phyloP scores from a whole-genome alignment of 1,139 yeast species.

The Hemisphaericaspora xylanilytica region DNA sequence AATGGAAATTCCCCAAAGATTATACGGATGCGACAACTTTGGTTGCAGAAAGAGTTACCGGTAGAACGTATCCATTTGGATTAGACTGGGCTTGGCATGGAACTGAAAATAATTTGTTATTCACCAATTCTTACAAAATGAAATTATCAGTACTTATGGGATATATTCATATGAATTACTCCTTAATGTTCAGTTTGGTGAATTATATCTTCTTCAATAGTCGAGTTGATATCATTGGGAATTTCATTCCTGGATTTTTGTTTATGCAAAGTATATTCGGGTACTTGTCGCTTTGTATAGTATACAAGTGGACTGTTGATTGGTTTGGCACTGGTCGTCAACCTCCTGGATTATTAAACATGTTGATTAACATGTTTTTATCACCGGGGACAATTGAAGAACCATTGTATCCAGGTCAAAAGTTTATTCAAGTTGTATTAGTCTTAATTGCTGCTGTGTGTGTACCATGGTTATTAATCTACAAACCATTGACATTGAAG shows the following conservation, averaged over 20 bases:
- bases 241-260: constrained; percentile 87
- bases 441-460: constrained; percentile 79
- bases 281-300: constrained; percentile 74
- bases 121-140: constrained; percentile 95
- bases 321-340: constrained; percentile 75
- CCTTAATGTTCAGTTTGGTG: constrained; percentile 78
- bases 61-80: constrained; percentile 74
- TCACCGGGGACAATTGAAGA: constrained; percentile 90
- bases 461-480: constrained; percentile 89
- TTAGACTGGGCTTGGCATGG: constrained; percentile 98
- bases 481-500: constrained; percentile 78
- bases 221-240: constrained; percentile 82
- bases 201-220: constrained; percentile 74
- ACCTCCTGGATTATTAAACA: constrained; percentile 91
- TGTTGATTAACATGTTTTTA: constrained; percentile 94
- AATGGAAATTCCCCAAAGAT: constrained; percentile 66
- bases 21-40: constrained; percentile 53
- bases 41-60: constrained; percentile 54
- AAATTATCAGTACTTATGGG: constrained; percentile 94
- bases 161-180: constrained; percentile 92
- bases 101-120: constrained; percentile 83
- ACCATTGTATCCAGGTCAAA: constrained; percentile 80
- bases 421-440: constrained; percentile 71
- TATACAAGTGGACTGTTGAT: constrained; percentile 93
- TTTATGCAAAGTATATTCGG: constrained; percentile 98